Percentiles rank a stretch among this genome's conserved stretches.
These are phyloP conservation scores for Fonsecaea nubica DNA, from an alignment of 2,329 filamentous ascomycete genomes.

Conservation along the genomic window DNA sequence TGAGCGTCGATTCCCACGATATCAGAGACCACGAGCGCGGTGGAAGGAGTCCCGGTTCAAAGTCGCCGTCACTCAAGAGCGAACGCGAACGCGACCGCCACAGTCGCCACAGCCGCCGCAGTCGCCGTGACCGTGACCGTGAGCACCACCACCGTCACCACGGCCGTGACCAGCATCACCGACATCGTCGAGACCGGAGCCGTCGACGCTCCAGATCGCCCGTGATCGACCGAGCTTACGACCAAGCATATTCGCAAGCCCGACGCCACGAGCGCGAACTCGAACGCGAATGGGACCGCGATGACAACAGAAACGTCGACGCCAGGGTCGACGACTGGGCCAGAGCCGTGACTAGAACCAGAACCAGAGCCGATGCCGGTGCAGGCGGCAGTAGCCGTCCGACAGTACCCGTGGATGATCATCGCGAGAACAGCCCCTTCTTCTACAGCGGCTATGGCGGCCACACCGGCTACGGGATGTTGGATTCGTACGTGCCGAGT, in stretches of 20 bases:
- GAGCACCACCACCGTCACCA: too few relatives aligned
- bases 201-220: conserved; percentile 4
- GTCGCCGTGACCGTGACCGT: background rate
- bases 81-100: background rate
- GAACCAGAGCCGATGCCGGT: too few relatives aligned
- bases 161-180: background rate
- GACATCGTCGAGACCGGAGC: background rate
- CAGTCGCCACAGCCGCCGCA: background rate
- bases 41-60: background rate
- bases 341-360: too few relatives aligned
- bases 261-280: background rate
- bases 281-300: background rate
- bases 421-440: conserved; percentile 18
- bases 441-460: conserved; percentile 28
- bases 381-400: background rate
- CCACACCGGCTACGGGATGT: conserved; percentile 4
- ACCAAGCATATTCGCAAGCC: background rate
- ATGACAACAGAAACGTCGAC: too few relatives aligned
- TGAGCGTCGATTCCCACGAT: background rate
- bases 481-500: conserved; percentile 25
- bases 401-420: background rate
- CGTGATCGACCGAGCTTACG: background rate
- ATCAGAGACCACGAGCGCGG: background rate
- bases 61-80: background rate
- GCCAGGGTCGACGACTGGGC: too few relatives aligned